A percentile compares a stretch with the other conserved stretches of the same genome.
Evolutionary conservation across 371 early-diverging fungal species (phyloP).

Genomic region (Mortierella sp.): DNA sequence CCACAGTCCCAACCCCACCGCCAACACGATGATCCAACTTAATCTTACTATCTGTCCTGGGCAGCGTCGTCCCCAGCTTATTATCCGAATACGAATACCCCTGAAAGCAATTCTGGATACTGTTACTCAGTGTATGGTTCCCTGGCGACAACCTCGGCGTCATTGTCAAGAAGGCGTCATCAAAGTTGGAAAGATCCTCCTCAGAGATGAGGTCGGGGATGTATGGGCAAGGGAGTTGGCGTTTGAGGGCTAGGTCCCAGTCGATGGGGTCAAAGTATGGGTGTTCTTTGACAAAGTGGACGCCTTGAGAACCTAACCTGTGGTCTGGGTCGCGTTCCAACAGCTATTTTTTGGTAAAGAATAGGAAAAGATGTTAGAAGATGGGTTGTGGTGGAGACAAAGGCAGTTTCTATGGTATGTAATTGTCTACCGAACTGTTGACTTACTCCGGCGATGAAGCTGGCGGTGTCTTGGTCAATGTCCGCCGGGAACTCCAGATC

Average conservation of each 20-base stretch:
- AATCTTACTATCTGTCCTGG: slow-evolving; percentile 47
- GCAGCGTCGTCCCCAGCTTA: slow-evolving; percentile 38
- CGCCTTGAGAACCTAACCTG: slow-evolving; percentile 75
- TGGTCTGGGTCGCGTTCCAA: slow-evolving; percentile 74
- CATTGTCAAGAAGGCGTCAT: slow-evolving; percentile 72
- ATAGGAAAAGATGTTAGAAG: background rate
- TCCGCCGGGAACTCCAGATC: slow-evolving; percentile 81
- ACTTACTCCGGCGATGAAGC: slow-evolving; percentile 73
- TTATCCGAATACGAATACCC: slow-evolving; percentile 67
- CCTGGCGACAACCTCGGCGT: slow-evolving; percentile 65
- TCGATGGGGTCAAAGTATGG: slow-evolving; percentile 76
- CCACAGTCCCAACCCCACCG: background rate
- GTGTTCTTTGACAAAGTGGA: slow-evolving; percentile 75
- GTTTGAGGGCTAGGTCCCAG: slow-evolving; percentile 69
- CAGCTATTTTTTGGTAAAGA: slow-evolving; percentile 59
- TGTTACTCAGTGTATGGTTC: slow-evolving; percentile 60
- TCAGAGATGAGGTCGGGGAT: slow-evolving; percentile 67
- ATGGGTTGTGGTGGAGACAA: background rate
- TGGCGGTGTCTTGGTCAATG: slow-evolving; percentile 69
- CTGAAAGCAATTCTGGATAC: slow-evolving; percentile 70
- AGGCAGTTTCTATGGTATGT: background rate
- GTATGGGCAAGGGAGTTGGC: slow-evolving; percentile 59
- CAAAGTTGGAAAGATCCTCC: slow-evolving; percentile 77
- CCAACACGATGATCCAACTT: slow-evolving; percentile 14
- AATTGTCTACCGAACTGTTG: no score